Percentiles rank a stretch among this genome's conserved stretches.
These are phyloP conservation scores for Blastomyces silverae DNA, from an alignment of 2,329 filamentous ascomycete species.

Conservation along the genomic window DNA sequence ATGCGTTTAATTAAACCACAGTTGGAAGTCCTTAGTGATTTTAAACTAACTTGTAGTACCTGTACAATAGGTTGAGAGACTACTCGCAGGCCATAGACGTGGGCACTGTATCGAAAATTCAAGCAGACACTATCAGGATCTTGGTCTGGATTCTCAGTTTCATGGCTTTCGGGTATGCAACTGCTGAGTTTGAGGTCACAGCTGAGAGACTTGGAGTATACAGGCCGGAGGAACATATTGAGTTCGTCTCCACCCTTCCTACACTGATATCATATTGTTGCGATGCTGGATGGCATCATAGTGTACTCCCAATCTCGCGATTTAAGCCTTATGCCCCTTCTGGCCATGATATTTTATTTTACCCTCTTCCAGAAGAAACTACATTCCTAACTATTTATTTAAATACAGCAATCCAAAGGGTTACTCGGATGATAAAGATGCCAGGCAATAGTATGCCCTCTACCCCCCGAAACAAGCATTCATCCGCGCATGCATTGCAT, in stretches of 20 bases:
- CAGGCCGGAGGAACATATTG: constrained; percentile 59
- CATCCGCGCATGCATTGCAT: background rate
- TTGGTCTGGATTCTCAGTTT: constrained; percentile 78
- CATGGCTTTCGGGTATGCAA: constrained; percentile 77
- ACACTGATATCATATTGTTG: background rate
- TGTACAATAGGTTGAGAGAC: constrained; percentile 55
- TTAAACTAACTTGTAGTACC: background rate
- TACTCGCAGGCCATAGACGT: constrained; percentile 81
- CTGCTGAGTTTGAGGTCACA: constrained; percentile 76
- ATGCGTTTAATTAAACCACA: background rate
- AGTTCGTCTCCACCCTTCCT: constrained; percentile 30
- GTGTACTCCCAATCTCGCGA: background rate
- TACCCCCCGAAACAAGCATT: background rate
- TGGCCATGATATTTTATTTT: background rate
- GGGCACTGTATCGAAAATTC: constrained; percentile 69
- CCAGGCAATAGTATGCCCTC: constrained; percentile 49
- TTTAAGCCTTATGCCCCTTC: background rate
- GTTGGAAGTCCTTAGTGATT: background rate
- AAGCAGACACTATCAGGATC: constrained; percentile 69
- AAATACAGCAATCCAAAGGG: constrained; percentile 61
- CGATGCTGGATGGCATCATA: background rate
- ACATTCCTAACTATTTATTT: constrained; percentile 52
- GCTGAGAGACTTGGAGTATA: constrained; percentile 73
- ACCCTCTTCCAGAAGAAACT: background rate
- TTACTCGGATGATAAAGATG: constrained; percentile 81